phyloP scores from a whole-genome alignment of 2,329 filamentous ascomycete genomes.

The Phyllosticta citribraziliensis region DNA sequence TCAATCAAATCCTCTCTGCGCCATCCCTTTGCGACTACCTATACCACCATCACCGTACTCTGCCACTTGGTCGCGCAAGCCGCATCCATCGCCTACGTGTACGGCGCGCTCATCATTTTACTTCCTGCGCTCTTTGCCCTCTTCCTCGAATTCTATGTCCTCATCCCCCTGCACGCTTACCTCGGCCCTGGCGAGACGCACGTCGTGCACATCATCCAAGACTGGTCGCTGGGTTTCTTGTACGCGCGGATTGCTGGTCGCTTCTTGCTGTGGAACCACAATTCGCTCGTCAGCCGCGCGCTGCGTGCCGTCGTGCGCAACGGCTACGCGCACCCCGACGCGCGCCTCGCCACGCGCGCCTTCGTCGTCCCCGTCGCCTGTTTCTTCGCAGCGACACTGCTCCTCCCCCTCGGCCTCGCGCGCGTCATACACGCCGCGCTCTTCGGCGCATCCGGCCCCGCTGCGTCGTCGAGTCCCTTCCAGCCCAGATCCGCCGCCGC shows the following conservation, averaged over 20 bases:
- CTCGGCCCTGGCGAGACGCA: constrained; percentile 43
- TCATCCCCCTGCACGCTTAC: constrained; percentile 79
- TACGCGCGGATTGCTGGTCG: constrained; percentile 74
- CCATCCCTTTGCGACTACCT: constrained; percentile 21
- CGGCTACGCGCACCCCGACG: constrained; percentile 70
- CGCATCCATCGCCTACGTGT: constrained; percentile 61
- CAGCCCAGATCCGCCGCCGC: constrained; percentile 25
- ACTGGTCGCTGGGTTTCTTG: constrained; percentile 86
- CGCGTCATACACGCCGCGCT: constrained; percentile 37
- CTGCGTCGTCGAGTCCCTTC: neutral
- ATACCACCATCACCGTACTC: constrained; percentile 14
- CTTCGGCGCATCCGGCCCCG: constrained; percentile 11
- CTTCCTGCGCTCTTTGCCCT: constrained; percentile 73
- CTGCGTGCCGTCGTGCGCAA: constrained; percentile 60
- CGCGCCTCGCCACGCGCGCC: constrained; percentile 67
- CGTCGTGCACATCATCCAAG: constrained; percentile 77
- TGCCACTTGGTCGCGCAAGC: constrained; percentile 25
- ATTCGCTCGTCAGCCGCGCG: constrained; percentile 63
- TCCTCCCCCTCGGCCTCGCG: constrained; percentile 54
- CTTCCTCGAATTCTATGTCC: constrained; percentile 77
- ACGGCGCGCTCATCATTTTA: constrained; percentile 62
- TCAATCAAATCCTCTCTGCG: constrained; percentile 19
- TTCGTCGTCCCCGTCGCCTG: constrained; percentile 69
- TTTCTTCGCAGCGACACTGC: constrained; percentile 52
- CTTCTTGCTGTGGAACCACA: constrained; percentile 56